Base-by-base conservation (phyloP, 495 filamentous ascomycete genomes). In the Neurospora sp. region DNA sequence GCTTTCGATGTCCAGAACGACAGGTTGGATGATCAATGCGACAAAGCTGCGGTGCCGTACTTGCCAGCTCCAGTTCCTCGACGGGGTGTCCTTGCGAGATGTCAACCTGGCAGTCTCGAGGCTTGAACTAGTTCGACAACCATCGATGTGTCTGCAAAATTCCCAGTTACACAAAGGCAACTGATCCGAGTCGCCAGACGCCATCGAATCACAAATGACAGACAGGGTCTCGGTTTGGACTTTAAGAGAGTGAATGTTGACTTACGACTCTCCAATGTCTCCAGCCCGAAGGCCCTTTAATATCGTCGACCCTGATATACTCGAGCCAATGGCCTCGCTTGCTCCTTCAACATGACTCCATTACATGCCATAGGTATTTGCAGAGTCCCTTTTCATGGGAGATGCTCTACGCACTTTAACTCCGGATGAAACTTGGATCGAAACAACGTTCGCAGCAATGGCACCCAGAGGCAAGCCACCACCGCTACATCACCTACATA, bases 161-260 rank as follows among this genome's bases (percentile, higher is more conserved):
- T 35, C 42, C 37, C 48, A 59, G 74, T 72, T 42, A 70, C 73
- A 76, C 73, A 70, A 48, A 48, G 68, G 53, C 16, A 66, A 37
- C 48, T 37, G 66, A 76, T 72, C 74, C 70, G 73, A 72, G 44
- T 74, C 75, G 75, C 72, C 73, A 66, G 7, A 35, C 27, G 27
- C 53, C 53, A 61, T 61, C 53, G 53, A 61, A 61, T 61, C 12
- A 31, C 53, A 61, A 31, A 31, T 31, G 53, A 61, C 22, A 66
- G 53, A 9, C 14, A 66, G 27, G 53, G 27, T 35, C 27, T 66
- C 53, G 12, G 53, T 3, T 66, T 66, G 6, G 12, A 66, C 53
- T 35, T 31, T 18, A 7, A 66, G 53, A 35, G 53, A 35, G 14
- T 66, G 27, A 66, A 31, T 35, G 53, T 35, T 35, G 53, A 66